These are phyloP conservation scores for Penicillium argentinense DNA, from an alignment of 495 filamentous ascomycete species.

Conservation along the genomic window DNA sequence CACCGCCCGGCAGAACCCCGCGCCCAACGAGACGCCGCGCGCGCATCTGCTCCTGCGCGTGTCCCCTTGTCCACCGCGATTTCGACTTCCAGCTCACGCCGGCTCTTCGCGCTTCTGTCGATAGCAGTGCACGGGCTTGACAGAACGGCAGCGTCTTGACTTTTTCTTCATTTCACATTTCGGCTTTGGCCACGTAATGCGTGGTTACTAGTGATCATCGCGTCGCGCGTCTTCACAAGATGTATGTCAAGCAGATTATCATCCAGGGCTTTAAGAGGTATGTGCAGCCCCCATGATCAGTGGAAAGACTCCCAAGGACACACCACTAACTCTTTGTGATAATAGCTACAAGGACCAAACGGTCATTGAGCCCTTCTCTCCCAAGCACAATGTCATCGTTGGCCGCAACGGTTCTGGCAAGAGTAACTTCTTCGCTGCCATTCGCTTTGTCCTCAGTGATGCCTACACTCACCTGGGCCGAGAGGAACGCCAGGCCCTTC, in stretches of 20 bases:
- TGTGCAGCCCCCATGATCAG: constrained; percentile 10
- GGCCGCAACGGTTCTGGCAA: constrained; percentile 99
- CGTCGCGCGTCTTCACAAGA: constrained; percentile 50
- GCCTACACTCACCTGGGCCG: constrained; percentile 94
- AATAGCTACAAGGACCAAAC: constrained; percentile 99
- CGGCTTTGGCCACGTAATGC: constrained; percentile 39
- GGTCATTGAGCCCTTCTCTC: constrained; percentile 96
- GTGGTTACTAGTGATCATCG: constrained; percentile 29
- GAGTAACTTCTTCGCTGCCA: constrained; percentile 99
- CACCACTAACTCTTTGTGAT: not conserved
- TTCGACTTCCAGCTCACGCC: not conserved
- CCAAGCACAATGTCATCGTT: constrained; percentile 98
- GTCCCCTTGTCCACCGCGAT: constrained; percentile 14
- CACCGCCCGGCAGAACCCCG: constrained; percentile 49
- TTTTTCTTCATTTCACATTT: constrained; percentile 7
- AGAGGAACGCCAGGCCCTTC: constrained; percentile 90
- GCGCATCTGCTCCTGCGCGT: constrained; percentile 27
- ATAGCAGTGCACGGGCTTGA: not conserved
- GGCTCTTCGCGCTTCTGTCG: not conserved
- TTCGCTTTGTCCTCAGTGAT: constrained; percentile 97
- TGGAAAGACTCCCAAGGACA: too few relatives aligned
- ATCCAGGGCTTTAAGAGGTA: constrained; percentile 99
- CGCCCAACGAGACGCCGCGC: constrained; percentile 31
- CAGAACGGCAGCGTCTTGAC: constrained; percentile 1
- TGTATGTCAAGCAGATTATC: constrained; percentile 99